phyloP scores from a whole-genome alignment of 1,284 basidiomycete genomes.

The Pseudozyma hubeiensis region DNA sequence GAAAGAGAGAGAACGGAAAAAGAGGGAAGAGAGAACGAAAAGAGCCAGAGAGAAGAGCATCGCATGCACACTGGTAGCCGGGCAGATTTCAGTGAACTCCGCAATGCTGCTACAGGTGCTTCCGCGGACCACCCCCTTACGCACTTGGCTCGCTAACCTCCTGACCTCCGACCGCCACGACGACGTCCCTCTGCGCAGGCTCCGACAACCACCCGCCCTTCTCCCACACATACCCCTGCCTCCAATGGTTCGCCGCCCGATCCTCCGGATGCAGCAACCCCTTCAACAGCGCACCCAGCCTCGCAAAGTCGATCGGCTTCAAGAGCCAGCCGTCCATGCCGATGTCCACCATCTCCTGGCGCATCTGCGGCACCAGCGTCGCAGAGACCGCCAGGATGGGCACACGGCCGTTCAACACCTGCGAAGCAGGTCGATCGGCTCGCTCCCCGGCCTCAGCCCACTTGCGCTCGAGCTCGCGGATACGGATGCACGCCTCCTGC shows the following conservation, averaged over 20 bases:
- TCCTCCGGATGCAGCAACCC: constrained; percentile 51
- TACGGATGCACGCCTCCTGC: constrained; percentile 78
- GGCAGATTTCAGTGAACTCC: not conserved
- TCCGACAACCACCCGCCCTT: constrained; percentile 63
- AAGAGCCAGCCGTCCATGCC: constrained; percentile 88
- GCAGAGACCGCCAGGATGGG: constrained; percentile 88
- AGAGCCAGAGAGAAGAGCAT: not conserved
- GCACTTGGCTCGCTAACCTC: constrained; percentile 21
- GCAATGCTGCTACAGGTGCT: constrained; percentile 5
- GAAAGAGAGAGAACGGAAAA: constrained; percentile 3
- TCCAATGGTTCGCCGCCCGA: constrained; percentile 55
- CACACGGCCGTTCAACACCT: constrained; percentile 77
- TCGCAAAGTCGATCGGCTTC: constrained; percentile 82
- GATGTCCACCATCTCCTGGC: constrained; percentile 74
- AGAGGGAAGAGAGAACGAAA: constrained; percentile 1
- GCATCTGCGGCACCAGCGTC: constrained; percentile 77
- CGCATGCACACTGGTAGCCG: too few species aligned
- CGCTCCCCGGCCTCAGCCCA: constrained; percentile 26
- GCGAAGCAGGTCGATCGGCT: constrained; percentile 59
- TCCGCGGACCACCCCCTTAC: constrained; percentile 23
- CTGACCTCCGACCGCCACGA: constrained; percentile 5
- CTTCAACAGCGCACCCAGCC: constrained; percentile 54
- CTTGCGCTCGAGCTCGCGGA: constrained; percentile 67
- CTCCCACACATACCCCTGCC: constrained; percentile 59
- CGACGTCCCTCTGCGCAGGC: constrained; percentile 45